Evolutionary conservation across 495 filamentous ascomycete species (phyloP), one percentile per base, ranked within the genome.

Genomic region (Corynascus novoguineensis): DNA sequence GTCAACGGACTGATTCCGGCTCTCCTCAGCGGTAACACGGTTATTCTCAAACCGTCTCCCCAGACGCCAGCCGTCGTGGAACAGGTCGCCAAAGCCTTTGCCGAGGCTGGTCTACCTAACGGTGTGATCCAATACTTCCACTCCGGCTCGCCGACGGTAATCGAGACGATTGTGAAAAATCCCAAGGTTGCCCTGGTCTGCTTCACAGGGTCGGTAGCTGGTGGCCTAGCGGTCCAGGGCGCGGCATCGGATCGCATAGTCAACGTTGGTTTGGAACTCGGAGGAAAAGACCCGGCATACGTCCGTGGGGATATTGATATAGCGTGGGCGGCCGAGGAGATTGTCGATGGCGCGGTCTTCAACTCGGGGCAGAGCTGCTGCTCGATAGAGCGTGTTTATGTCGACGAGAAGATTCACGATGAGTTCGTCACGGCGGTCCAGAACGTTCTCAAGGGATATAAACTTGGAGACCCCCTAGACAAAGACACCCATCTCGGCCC

Each of bases 291-390:
- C 68, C 89, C 92, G 3, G 92, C 92, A 9, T 96, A 96, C 62
- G 79, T 97, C 17, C 80, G 91, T 50, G 81, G 77, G 12, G 92
- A 97, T 68, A 89, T 96, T 1, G 89, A 96, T 66, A 71, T 95
- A 21, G 80, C 81, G 28, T 96, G 90, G 92, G 92, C 86, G 1
- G 92, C 92, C 1, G 89, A 88, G 64, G 89, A 95, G 71, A 89
- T 96, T 57, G 88, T 96, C 28, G 92, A 96, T 64, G 90, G 92
- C 4, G 90, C 92, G 4, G 76, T 98, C 37, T 98, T 97, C 78
- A 98, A 97, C 73, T 95, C 89, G 29, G 93, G 93, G 21, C 93
- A 98, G 71, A 96, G 90, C 64, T 98, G 93, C 76, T 97, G 93
- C 72, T 85, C 87, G 6, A 80, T 97, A 48, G 93, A 97, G 74